phyloP scores from a whole-genome alignment of 345 rosid genomes.

The Acer saccharum region DNA sequence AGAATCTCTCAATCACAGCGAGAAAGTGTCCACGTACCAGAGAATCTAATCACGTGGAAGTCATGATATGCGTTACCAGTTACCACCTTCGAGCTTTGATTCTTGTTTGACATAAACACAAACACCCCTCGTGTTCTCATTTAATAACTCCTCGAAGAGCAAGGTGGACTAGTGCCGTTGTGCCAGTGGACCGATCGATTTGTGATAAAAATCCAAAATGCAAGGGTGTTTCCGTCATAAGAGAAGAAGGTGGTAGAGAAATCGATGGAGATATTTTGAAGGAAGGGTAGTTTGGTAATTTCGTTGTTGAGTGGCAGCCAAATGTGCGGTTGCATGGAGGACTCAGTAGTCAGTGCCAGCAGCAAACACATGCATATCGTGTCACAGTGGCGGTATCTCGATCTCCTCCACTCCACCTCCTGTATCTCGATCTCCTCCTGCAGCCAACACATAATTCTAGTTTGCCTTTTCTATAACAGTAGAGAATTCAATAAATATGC shows the following conservation, averaged over 20 bases:
- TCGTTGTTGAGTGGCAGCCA: constrained; percentile 27
- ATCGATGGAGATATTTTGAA: too few relatives aligned
- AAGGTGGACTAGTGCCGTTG: background rate
- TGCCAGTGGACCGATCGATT: background rate
- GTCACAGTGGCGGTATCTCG: background rate
- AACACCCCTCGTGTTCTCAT: background rate
- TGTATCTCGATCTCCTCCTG: too few relatives aligned
- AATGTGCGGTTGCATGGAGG: constrained; percentile 63
- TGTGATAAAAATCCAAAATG: background rate
- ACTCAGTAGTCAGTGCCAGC: constrained; percentile 11
- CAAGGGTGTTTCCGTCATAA: background rate
- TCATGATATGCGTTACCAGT: background rate
- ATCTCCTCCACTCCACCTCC: background rate
- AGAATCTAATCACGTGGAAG: constrained; percentile 40
- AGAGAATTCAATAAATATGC: too few relatives aligned
- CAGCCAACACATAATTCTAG: too few relatives aligned
- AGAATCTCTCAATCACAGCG: background rate
- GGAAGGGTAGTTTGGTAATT: background rate
- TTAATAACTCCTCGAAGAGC: background rate
- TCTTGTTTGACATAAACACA: constrained; percentile 6
- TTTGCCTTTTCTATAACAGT: too few relatives aligned
- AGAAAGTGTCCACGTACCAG: background rate
- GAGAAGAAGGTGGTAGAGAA: background rate
- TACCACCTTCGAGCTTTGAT: background rate
- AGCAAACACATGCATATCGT: constrained; percentile 38